Evolutionary conservation across 345 rosid species (phyloP), one percentile per base, ranked within the genome.

Genomic region (Excoecaria agallocha): DNA sequence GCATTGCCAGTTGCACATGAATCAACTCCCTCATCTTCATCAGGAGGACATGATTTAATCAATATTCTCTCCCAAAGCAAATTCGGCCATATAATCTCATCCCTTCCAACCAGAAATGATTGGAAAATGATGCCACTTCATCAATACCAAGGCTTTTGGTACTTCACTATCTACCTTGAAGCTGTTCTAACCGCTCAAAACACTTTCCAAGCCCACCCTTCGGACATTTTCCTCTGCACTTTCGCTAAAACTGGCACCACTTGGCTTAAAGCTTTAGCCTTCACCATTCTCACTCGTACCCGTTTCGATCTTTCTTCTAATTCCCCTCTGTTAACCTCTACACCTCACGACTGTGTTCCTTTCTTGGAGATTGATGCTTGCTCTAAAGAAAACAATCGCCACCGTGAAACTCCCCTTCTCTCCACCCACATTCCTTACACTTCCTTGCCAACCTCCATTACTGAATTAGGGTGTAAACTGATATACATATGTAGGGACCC

Each of bases 101-200:
- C 45, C n/a, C 12, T 62, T 35, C 66, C 43, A 0, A 60, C 41
- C 2, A 35, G 65, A 11, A 25, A 25, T 60, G 65, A 60, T 15
- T 60, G 65, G 65, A 30, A 62, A 35, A 35, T 62, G 15, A 62
- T 62, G 68, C 51, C 49, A 4, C 68, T 64, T 17, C 49, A 64
- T 45, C 50, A 39, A 1, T 64, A 64, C 68, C 68, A 64, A 64
- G 68, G 68, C 3, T 39, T 43, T 39, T 64, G 68, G 68, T 64
- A 64, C 51, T 64, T 64, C 50, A 17, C 30, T 12, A 3, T 39
- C 22, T 64, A 64, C 25, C 13, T 64, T 39, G 25, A 8, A 0
- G 50, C 50, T 17, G 3, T 64, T 1, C 43, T 64, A 41, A 22
- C 12, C 7, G 68, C 50, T 39, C 68, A 64, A n/a, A 20, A 64